These are phyloP conservation scores for Ascobolus immersus DNA, from an alignment of 495 filamentous ascomycete species.

Conservation along the genomic window DNA sequence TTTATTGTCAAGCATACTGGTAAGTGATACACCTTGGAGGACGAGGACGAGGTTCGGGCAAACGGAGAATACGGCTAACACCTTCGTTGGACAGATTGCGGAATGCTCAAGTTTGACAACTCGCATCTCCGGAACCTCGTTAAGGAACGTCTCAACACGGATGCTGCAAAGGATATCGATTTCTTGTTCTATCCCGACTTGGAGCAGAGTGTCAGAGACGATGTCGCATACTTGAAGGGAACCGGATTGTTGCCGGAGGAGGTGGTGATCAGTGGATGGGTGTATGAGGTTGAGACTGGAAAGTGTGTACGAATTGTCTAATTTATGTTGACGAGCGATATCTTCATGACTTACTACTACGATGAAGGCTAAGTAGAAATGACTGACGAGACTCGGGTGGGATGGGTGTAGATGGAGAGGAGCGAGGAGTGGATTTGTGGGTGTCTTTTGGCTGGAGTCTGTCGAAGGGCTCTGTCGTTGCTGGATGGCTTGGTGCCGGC, in stretches of 20 bases:
- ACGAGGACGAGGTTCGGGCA: neutral
- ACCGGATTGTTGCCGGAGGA: constrained; percentile 31
- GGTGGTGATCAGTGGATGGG: constrained; percentile 41
- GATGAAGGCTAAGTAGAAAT: no score
- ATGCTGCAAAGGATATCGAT: constrained; percentile 11
- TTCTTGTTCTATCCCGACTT: neutral
- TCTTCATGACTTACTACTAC: no score
- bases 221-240: constrained; percentile 36
- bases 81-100: constrained; percentile 32
- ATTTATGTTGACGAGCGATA: constrained; percentile 1
- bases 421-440: no score
- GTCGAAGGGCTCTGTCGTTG: no score
- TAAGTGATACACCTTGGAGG: neutral
- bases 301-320: constrained; percentile 33
- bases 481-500: no score
- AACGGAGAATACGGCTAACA: neutral
- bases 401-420: no score
- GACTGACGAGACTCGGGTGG: no score
- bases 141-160: constrained; percentile 29
- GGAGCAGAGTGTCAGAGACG: constrained; percentile 38
- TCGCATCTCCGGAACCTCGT: constrained; percentile 32
- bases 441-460: no score
- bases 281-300: constrained; percentile 60
- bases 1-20: constrained; percentile 48
- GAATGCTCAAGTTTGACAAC: constrained; percentile 60